Evolutionary conservation across 1,139 yeast genomes (phyloP).

Genomic region (Protomyces arabidopsidicola): DNA sequence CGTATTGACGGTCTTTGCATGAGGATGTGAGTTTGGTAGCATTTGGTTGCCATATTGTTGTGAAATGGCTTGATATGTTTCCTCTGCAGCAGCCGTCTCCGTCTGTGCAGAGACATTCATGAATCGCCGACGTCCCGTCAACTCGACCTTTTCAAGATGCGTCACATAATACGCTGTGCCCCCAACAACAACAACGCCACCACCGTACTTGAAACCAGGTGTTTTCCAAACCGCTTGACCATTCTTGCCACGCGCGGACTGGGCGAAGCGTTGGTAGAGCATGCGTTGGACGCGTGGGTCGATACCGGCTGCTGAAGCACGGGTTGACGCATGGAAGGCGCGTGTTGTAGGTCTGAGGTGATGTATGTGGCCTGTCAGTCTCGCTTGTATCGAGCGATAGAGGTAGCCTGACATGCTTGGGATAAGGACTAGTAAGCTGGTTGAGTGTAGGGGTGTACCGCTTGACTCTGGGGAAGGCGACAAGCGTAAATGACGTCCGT

Average conservation of each 20-base stretch:
- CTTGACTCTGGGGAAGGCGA: no score
- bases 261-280: constrained; percentile 14
- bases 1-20: constrained; percentile 50
- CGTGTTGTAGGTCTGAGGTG: background rate
- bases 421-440: no score
- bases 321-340: background rate
- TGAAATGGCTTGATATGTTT: constrained; percentile 60
- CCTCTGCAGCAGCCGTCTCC: constrained; percentile 64
- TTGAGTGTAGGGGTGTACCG: no score
- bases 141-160: constrained; percentile 28
- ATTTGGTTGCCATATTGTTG: constrained; percentile 38
- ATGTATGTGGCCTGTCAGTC: background rate
- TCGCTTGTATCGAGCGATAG: background rate
- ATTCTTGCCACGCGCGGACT: constrained; percentile 4
- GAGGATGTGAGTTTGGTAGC: constrained; percentile 44
- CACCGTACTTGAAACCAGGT: constrained; percentile 11
- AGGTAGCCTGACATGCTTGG: background rate
- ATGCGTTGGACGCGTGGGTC: constrained; percentile 13
- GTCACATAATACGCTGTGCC: constrained; percentile 21
- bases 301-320: background rate
- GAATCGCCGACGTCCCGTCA: constrained; percentile 56
- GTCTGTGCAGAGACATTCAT: constrained; percentile 66
- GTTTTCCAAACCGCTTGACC: constrained; percentile 7
- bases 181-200: constrained; percentile 18
- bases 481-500: background rate